phyloP scores from a whole-genome alignment of 352 stramenopile genomes.

The Phytophthora agathidicida region DNA sequence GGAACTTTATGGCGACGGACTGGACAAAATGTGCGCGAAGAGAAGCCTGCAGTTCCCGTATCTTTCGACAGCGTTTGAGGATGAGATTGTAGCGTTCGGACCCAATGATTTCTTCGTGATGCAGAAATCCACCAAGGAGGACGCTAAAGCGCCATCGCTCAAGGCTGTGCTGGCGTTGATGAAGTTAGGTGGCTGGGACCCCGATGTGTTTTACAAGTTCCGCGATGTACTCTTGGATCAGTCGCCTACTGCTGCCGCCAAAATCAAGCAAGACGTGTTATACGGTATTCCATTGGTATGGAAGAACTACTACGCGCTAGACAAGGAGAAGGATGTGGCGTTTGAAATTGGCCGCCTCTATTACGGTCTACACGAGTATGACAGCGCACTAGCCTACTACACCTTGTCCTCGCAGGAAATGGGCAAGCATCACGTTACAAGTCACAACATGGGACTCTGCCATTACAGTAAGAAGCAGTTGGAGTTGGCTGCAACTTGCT shows the following conservation, averaged over 20 bases:
- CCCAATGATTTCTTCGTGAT: constrained; percentile 96
- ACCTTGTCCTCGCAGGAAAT: constrained; percentile 84
- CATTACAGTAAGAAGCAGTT: constrained; percentile 92
- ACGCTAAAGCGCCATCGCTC: constrained; percentile 76
- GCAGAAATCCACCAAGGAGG: constrained; percentile 90
- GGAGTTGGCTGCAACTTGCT: constrained; percentile 60
- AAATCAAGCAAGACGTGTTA: constrained; percentile 86
- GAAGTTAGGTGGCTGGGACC: constrained; percentile 93
- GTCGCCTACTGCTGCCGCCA: constrained; percentile 57
- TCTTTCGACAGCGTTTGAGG: constrained; percentile 78
- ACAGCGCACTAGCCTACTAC: constrained; percentile 91
- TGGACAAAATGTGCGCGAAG: constrained; percentile 69
- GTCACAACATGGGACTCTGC: constrained; percentile 96
- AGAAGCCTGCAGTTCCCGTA: constrained; percentile 72
- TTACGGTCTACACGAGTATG: constrained; percentile 93
- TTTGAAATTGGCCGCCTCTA: constrained; percentile 93
- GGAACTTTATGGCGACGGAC: constrained; percentile 50
- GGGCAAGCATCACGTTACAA: constrained; percentile 95
- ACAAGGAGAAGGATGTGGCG: constrained; percentile 93
- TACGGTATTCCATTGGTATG: constrained; percentile 86
- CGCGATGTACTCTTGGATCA: constrained; percentile 92
- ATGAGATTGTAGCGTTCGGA: constrained; percentile 90
- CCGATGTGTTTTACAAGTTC: constrained; percentile 97
- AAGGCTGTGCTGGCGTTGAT: constrained; percentile 91
- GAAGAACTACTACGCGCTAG: constrained; percentile 93